A percentile compares a stretch with the other conserved stretches of the same genome.
These are phyloP conservation scores for Tricholoma saponaceum DNA, from an alignment of 768 basidiomycete species.

Conservation along the genomic window DNA sequence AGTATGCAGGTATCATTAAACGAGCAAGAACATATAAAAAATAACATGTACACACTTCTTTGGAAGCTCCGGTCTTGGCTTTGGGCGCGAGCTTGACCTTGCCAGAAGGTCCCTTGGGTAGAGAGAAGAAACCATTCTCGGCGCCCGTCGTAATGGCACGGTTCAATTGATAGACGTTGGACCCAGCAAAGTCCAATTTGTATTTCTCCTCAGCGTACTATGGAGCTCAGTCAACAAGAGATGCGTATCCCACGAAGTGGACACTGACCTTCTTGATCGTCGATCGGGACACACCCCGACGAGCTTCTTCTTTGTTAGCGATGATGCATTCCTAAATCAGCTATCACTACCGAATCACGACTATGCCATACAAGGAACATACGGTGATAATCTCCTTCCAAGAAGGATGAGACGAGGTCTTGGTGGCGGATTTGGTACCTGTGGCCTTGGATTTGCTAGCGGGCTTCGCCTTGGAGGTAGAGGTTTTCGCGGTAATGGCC, in stretches of 20 bases:
- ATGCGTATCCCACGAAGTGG: not conserved
- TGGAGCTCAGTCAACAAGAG: slow-evolving; percentile 8
- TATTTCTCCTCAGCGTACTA: slow-evolving; percentile 85
- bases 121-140: slow-evolving; percentile 38
- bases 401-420: slow-evolving; percentile 34
- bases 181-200: slow-evolving; percentile 62
- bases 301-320: slow-evolving; percentile 58
- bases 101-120: slow-evolving; percentile 47
- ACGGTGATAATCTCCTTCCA: slow-evolving; percentile 58
- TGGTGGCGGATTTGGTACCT: slow-evolving; percentile 20
- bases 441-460: slow-evolving; percentile 28
- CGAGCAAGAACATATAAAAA: slow-evolving; percentile 3
- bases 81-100: slow-evolving; percentile 66
- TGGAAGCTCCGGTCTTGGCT: slow-evolving; percentile 42
- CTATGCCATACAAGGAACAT: slow-evolving; percentile 6
- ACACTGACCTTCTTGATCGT: slow-evolving; percentile 75
- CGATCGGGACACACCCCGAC: slow-evolving; percentile 69
- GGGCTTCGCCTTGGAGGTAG: slow-evolving; percentile 24
- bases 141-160: slow-evolving; percentile 69
- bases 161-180: slow-evolving; percentile 68
- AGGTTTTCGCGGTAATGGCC: slow-evolving; percentile 14
- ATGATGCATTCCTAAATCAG: slow-evolving; percentile 65
- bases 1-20: not conserved
- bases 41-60: slow-evolving; percentile 49
- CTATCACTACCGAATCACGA: not conserved